Base-by-base conservation (phyloP, 176 grass and related monocot species). In the Phyllostachys edulis region DNA sequence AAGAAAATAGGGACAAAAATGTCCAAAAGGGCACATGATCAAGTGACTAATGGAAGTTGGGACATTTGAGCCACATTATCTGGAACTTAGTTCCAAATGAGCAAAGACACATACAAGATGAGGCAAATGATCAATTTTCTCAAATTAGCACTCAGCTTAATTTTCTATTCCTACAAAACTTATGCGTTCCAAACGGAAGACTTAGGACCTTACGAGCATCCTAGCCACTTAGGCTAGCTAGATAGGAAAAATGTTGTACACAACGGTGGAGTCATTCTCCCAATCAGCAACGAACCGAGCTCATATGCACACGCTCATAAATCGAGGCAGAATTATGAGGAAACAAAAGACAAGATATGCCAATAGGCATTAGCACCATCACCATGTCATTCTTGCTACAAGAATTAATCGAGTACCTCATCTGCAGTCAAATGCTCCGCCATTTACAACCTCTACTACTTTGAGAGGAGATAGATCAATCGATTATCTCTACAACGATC, bases 341-440 rank as follows among this genome's bases (percentile, higher is more conserved):
- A 71, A n/a, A 15, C 39, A 72, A 46, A 64, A 24, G 8, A 64
- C 40, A 46, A 20, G 24, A 39, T 78, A 32, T 34, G 10, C 55
- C n/a, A 60, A 18, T 56, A 55, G 17, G 52, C 39, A 79, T 50
- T 37, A 79, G 62, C 61, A 66, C 27, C 34, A 32, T 79, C 4
- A 69, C 50, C 49, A 56, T 56, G 71, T 55, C 75, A 45, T 42
- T 76, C 38, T 40, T 68, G 60, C 68, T 84, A 80, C 85, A 84
- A 49, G 81, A 79, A 84, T 26, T 26, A 61, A 61, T 26, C n/a
- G 59, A 62, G 59, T 27, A 13, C 59, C 59, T 59, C 59, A 62
- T 63, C 24, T 5, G 60, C 60, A 63, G 60, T 29, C 60, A 29
- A 27, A 63, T 29, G 60, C 60, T 26, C 59, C 13, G 24, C 56